Evolutionary conservation across 306 rosid species (phyloP), one percentile per base, ranked within the genome.

Genomic region (Lathyrus aphaca): DNA sequence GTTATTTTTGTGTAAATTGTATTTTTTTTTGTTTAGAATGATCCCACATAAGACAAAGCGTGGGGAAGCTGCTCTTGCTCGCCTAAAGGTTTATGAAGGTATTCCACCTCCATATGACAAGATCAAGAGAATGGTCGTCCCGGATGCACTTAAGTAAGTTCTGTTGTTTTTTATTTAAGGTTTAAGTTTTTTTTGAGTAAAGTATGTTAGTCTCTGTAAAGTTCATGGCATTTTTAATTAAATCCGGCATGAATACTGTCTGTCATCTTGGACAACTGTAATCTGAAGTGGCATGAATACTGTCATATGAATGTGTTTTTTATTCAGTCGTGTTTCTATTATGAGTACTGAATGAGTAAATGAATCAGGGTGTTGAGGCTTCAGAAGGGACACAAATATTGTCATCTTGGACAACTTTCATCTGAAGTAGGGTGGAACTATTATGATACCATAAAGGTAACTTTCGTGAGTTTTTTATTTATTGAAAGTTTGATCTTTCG

Each of bases 11-110:
- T 48, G 21, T 48, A 15, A 7, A 7, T 1, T 15, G 17, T n/a
- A n/a, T n/a, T n/a, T n/a, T n/a, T 15, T 7, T 8, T 51, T 51
- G 5, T 50, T 27, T 51, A 51, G 57, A 51, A 51, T 51, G 57
- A 51, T 51, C 4, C 57, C 57, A 51, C 57, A 51, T 8, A 51
- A 51, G 57, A 51, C 57, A 3, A 51, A 51, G 57, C 57, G 57
- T 51, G 57, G 57, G 1, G 57, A 51, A 18, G 57, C 57, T 51
- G 57, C 57, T 18, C 57, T 51, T 51, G 57, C 29, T 51, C 21
- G 57, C 2, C 11, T 51, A 3, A 51, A 51, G 25, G 57, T 51
- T 19, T 51, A 51, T 51, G 57, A 51, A 10, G 57, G 57, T 18
- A 51, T 51, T 51, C 57, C 57, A 0, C 57, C 57, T 51, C 57